A percentile compares a stretch with the other conserved stretches of the same genome.
phyloP scores from a whole-genome alignment of 192 early-diverging fungal genomes.

The Fimicolochytrium jonesii region DNA sequence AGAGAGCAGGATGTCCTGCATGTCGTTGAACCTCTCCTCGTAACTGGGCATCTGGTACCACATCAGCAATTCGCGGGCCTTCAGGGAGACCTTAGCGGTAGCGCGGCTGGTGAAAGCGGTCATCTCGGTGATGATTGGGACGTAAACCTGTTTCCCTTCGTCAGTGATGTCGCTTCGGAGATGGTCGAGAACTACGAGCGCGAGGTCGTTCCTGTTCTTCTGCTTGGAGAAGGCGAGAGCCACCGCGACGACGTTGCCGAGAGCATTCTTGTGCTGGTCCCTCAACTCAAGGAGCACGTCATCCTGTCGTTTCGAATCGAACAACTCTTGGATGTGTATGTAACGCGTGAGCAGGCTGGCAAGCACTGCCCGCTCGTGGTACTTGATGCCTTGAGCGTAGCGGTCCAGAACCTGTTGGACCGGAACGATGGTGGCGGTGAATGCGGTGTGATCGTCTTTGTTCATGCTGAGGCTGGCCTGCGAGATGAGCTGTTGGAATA shows the following conservation, averaged over 20 bases:
- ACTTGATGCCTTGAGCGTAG: constrained; percentile 71
- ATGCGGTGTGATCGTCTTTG: constrained; percentile 61
- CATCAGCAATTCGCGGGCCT: constrained; percentile 91
- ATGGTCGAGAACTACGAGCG: constrained; percentile 74
- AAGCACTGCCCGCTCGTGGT: constrained; percentile 70
- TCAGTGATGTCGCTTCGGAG: constrained; percentile 62
- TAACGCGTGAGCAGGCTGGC: constrained; percentile 78
- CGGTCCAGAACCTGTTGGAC: constrained; percentile 61
- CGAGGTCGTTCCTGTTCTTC: constrained; percentile 60
- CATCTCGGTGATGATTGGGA: constrained; percentile 70
- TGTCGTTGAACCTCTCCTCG: constrained; percentile 80
- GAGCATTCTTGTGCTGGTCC: constrained; percentile 77
- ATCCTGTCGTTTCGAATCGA: constrained; percentile 71
- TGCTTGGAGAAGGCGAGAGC: constrained; percentile 83
- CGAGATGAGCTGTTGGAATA: constrained; percentile 62
- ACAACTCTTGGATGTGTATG: constrained; percentile 79
- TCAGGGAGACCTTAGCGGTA: constrained; percentile 86
- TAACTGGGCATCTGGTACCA: constrained; percentile 88
- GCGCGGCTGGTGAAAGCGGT: constrained; percentile 71
- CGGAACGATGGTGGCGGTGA: constrained; percentile 62
- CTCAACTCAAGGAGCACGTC: constrained; percentile 81
- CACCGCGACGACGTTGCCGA: constrained; percentile 63
- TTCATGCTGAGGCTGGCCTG: constrained; percentile 28
- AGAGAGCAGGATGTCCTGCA: constrained; percentile 75
- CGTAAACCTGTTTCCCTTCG: constrained; percentile 61